Evolutionary conservation across 768 basidiomycete genomes (phyloP), one percentile per base, ranked within the genome.

Genomic region (Heimioporus sp.): DNA sequence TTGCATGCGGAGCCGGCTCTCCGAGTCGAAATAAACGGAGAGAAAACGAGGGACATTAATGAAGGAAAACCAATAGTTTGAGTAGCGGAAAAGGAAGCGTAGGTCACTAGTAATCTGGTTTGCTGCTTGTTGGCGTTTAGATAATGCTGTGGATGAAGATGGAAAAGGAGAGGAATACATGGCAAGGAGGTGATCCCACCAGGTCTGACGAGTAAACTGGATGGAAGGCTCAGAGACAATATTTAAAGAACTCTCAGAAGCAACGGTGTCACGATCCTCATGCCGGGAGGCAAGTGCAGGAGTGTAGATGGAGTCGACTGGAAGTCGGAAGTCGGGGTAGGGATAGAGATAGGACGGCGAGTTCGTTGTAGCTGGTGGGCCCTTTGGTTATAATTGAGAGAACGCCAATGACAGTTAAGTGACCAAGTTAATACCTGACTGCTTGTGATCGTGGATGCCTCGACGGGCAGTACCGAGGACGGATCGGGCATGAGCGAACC

Each of bases 1-100:
- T 61, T 90, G 88, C 65, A 89, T 78, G 38, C 66, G 64, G 51
- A 75, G 73, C 56, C 87, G 72, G 45, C 72, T 72, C 8, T 54
- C 55, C n/a, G 85, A 74, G 58, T 90, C 77, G 55, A 73, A 76
- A 59, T 83, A 81, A 49, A 74, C 79, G 42, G 71, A 68, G 56
- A 86, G 81, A 68, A 91, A 89, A 12, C 71, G 79, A 43, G 86
- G 85, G 34, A 88, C 71, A 60, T 88, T 84, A 60, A 90, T 77
- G 62, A 87, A 90, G 10, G 84, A 81, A 61, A 89, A 80, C 83
- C 84, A 87, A 67, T 85, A 82, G 55, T 80, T 83, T 37, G 86
- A 83, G 16, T 72, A 72, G 10, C 75, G 76, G 67, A 90, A 86
- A 37, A 87, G 66, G 54, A 85, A 85, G 6, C 79, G 81, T 15